phyloP scores from a whole-genome alignment of 257 asterid species.

The Solanum peruvianum region DNA sequence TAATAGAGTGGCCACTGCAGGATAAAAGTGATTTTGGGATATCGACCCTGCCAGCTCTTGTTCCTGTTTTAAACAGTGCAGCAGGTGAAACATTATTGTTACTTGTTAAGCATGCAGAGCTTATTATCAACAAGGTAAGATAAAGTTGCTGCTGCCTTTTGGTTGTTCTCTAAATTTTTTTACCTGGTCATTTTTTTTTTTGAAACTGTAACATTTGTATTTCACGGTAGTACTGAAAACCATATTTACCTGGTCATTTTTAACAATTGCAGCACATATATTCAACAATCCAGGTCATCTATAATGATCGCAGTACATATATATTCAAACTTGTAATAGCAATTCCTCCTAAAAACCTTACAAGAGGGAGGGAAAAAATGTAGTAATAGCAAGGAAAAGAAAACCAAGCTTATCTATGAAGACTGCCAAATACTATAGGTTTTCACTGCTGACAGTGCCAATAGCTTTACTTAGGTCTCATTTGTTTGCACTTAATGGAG shows the following conservation, averaged over 20 bases:
- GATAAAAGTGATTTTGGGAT: conserved; percentile 91
- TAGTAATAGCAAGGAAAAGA: neutral
- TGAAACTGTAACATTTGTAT: no score
- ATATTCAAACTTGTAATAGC: neutral
- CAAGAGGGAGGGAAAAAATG: neutral
- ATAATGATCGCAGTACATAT: neutral
- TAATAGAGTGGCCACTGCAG: conserved; percentile 30
- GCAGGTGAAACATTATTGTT: conserved; percentile 91
- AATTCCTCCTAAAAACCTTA: neutral
- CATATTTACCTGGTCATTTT: neutral
- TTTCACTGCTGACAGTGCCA: neutral
- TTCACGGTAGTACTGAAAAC: no score
- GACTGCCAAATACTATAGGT: neutral
- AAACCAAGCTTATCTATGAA: neutral
- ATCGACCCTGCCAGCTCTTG: conserved; percentile 92
- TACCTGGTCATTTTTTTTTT: neutral
- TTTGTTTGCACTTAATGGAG: no score
- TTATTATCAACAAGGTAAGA: conserved; percentile 80
- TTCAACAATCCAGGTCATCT: neutral
- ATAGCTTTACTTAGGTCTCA: neutral
- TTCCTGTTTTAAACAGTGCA: conserved; percentile 88
- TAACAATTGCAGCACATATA: neutral
- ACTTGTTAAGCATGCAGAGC: conserved; percentile 93
- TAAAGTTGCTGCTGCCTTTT: neutral
- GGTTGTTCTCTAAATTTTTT: neutral